Conservation (phyloP, 192 early-diverging fungal genomes). For the Coemansia sp. region DNA sequence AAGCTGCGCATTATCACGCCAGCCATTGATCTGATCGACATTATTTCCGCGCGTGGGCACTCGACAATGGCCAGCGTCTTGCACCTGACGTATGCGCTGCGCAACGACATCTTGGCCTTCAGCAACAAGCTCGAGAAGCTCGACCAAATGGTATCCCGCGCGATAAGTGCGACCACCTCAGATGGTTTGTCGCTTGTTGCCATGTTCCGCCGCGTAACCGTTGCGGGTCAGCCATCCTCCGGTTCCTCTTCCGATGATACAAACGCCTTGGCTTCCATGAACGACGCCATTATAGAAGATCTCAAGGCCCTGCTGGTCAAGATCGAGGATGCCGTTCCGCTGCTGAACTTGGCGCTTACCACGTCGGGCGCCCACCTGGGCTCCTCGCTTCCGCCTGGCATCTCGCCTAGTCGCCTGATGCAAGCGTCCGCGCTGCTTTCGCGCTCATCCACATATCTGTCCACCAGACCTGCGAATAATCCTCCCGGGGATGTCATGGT, state of each 20-base stretch:
- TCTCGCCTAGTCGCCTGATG: slow-evolving; percentile 63
- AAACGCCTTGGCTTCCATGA: not conserved
- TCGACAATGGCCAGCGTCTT: slow-evolving; percentile 60
- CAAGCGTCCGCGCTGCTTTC: slow-evolving; percentile 59
- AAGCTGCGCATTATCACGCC: slow-evolving; percentile 63
- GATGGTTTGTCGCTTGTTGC: not conserved
- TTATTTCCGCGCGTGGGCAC: slow-evolving; percentile 66
- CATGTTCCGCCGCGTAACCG: slow-evolving; percentile 10
- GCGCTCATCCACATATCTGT: slow-evolving; percentile 8
- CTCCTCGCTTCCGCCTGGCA: slow-evolving; percentile 38
- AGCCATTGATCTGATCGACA: slow-evolving; percentile 71
- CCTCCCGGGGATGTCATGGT: slow-evolving; percentile 16
- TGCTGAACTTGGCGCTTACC: slow-evolving; percentile 59
- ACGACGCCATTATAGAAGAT: slow-evolving; percentile 13
- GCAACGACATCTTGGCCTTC: slow-evolving; percentile 59
- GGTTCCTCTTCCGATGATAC: no score
- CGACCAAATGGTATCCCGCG: slow-evolving; percentile 1
- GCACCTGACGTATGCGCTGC: slow-evolving; percentile 59
- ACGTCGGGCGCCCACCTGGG: slow-evolving; percentile 58
- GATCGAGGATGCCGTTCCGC: slow-evolving; percentile 59
- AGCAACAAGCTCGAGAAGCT: slow-evolving; percentile 28
- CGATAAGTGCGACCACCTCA: no score
- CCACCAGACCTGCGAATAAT: not conserved
- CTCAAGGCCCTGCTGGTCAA: slow-evolving; percentile 35
- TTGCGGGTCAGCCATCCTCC: not conserved